phyloP scores from a whole-genome alignment of 257 asterid species.

The Nyctanthes arbortristis region DNA sequence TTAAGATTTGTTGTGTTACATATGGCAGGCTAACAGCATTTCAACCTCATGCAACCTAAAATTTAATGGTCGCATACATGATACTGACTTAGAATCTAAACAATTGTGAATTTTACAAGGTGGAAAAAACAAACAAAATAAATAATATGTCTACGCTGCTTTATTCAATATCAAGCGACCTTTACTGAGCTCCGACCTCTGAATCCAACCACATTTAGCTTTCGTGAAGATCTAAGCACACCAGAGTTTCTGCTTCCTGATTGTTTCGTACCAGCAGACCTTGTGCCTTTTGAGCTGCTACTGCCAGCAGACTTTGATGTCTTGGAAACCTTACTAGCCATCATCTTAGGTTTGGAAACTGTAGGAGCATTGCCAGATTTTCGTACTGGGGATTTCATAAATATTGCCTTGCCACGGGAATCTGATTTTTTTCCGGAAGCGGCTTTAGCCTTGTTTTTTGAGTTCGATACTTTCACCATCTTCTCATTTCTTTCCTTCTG shows the following conservation, averaged over 20 bases:
- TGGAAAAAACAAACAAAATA: constrained; percentile 8
- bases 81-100: neutral
- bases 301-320: constrained; percentile 37
- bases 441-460: constrained; percentile 38
- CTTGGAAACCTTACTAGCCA: constrained; percentile 37
- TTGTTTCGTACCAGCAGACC: constrained; percentile 43
- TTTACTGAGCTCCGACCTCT: constrained; percentile 80
- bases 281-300: constrained; percentile 35
- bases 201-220: constrained; percentile 88
- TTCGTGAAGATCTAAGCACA: constrained; percentile 41
- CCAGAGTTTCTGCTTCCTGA: constrained; percentile 34
- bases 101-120: constrained; percentile 15
- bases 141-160: constrained; percentile 9
- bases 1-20: neutral
- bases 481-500: constrained; percentile 70
- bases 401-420: constrained; percentile 35
- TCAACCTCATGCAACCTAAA: constrained; percentile 10
- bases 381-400: constrained; percentile 32
- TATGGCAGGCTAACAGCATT: neutral
- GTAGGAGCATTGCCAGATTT: constrained; percentile 42
- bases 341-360: constrained; percentile 39
- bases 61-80: constrained; percentile 6
- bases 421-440: constrained; percentile 37
- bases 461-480: constrained; percentile 47
- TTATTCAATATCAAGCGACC: constrained; percentile 34